Percentiles rank a stretch among this genome's conserved stretches.
Conservation (phyloP, 2,329 filamentous ascomycete genomes). For the Lachnellula arida region DNA sequence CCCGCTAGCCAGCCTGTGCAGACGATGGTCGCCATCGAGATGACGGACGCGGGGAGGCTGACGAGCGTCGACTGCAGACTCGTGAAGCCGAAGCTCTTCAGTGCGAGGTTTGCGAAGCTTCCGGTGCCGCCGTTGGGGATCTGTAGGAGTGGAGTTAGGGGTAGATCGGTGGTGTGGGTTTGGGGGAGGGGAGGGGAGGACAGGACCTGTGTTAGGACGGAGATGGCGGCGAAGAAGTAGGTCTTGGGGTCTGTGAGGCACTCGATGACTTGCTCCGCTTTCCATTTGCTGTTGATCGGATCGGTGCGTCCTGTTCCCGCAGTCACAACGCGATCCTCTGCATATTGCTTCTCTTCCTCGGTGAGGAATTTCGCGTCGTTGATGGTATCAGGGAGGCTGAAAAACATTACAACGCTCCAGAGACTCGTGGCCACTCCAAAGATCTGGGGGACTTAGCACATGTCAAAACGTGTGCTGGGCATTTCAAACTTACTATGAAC, state of each 20-base stretch:
- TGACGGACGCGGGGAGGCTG: constrained; percentile 18
- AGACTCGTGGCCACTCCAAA: constrained; percentile 43
- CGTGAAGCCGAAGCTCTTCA: constrained; percentile 35
- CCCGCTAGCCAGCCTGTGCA: constrained; percentile 34
- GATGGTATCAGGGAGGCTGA: constrained; percentile 49
- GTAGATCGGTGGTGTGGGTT: constrained; percentile 2
- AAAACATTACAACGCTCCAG: constrained; percentile 45
- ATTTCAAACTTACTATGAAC: constrained; percentile 37
- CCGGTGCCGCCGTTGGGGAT: constrained; percentile 60
- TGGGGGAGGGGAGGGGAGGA: too few species aligned
- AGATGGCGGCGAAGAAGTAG: constrained; percentile 49
- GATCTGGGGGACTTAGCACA: constrained; percentile 28
- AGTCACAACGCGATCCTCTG: constrained; percentile 42
- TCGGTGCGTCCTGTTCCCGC: constrained; percentile 49
- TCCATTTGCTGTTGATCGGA: constrained; percentile 43
- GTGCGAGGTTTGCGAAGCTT: constrained; percentile 48
- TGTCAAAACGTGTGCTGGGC: neutral
- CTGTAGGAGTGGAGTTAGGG: neutral
- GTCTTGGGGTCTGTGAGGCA: constrained; percentile 55
- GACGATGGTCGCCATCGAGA: constrained; percentile 19
- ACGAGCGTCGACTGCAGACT: constrained; percentile 31
- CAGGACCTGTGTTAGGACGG: constrained; percentile 42
- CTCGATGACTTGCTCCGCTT: constrained; percentile 44
- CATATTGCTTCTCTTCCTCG: constrained; percentile 43
- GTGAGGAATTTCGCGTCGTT: constrained; percentile 54